These are phyloP conservation scores for Fraxinus xanthoxyloides DNA, from an alignment of 305 asterid species.

Conservation along the genomic window DNA sequence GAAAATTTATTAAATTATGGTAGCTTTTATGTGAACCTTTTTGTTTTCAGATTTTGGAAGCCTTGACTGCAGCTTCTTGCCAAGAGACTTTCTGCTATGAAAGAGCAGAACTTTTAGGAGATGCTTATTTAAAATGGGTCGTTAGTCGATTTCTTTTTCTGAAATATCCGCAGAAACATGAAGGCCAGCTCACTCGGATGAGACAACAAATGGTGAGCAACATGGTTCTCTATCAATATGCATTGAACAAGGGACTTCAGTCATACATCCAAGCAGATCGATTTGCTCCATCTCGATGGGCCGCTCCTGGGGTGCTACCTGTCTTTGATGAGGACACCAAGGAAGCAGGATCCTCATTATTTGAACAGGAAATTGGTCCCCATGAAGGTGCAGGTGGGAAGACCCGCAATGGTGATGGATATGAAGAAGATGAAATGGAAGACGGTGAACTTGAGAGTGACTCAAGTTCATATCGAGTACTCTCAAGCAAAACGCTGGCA, in stretches of 20 bases:
- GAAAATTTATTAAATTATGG: background rate
- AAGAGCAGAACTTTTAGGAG: constrained; percentile 96
- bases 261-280: constrained; percentile 98
- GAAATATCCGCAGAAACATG: constrained; percentile 93
- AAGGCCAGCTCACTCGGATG: constrained; percentile 98
- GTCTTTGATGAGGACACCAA: constrained; percentile 88
- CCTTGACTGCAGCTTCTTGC: constrained; percentile 96
- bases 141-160: constrained; percentile 92
- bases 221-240: constrained; percentile 77
- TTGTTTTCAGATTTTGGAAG: constrained; percentile 77
- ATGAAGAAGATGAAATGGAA: constrained; percentile 81
- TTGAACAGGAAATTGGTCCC: constrained; percentile 42
- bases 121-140: constrained; percentile 98
- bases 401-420: constrained; percentile 37
- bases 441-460: constrained; percentile 97
- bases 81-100: constrained; percentile 98
- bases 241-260: constrained; percentile 83
- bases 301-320: constrained; percentile 97
- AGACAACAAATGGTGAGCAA: constrained; percentile 98
- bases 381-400: constrained; percentile 31
- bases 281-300: constrained; percentile 99
- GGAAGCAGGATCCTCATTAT: constrained; percentile 56
- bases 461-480: constrained; percentile 92
- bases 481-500: constrained; percentile 95
- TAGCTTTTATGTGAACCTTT: constrained; percentile 29